These are phyloP conservation scores for Kalmusia sp. DNA, from an alignment of 2,329 filamentous ascomycete species.

Conservation along the genomic window DNA sequence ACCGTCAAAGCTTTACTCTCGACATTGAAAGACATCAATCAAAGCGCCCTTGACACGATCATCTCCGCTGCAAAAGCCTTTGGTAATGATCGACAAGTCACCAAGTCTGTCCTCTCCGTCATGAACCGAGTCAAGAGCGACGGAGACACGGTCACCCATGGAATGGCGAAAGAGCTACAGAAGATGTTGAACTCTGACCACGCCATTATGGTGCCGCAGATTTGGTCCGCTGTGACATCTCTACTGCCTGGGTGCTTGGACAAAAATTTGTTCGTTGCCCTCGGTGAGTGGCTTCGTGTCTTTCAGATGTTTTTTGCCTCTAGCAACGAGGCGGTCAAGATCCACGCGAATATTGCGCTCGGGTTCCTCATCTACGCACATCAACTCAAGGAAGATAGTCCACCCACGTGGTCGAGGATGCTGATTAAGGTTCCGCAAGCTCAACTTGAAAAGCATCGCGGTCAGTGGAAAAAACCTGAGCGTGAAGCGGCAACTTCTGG, in stretches of 20 bases:
- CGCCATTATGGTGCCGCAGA: conserved; percentile 75
- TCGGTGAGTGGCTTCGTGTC: conserved; percentile 76
- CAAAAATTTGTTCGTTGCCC: conserved; percentile 73
- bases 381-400: conserved; percentile 66
- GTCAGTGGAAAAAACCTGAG: conserved; percentile 72
- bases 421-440: conserved; percentile 34
- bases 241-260: conserved; percentile 70
- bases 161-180: conserved; percentile 71
- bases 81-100: conserved; percentile 72
- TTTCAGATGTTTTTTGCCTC: conserved; percentile 87
- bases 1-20: conserved; percentile 84
- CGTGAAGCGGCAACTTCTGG: conserved; percentile 70
- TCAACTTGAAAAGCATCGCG: conserved; percentile 42
- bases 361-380: conserved; percentile 81
- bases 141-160: conserved; percentile 59
- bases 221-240: conserved; percentile 85
- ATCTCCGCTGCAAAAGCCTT: conserved; percentile 72
- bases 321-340: conserved; percentile 67
- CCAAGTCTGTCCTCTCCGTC: conserved; percentile 71
- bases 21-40: conserved; percentile 76
- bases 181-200: conserved; percentile 64
- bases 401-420: conserved; percentile 50
- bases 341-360: conserved; percentile 83
- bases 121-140: conserved; percentile 67
- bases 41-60: conserved; percentile 76